Percentiles rank a stretch among this genome's conserved stretches.
phyloP scores from a whole-genome alignment of 2,329 filamentous ascomycete species.

The Blumeria graminis region DNA sequence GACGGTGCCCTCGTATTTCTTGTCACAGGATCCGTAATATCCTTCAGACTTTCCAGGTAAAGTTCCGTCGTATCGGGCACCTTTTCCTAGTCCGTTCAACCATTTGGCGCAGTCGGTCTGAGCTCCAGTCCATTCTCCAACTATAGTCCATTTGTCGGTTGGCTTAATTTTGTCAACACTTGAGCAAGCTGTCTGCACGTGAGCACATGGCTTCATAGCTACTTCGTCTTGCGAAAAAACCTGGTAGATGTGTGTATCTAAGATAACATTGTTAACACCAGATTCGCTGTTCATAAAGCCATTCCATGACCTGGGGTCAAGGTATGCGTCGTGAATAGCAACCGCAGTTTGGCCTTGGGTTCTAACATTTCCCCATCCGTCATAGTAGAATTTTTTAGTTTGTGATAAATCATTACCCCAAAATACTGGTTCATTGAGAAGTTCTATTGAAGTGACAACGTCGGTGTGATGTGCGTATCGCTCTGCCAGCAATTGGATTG shows the following conservation, averaged over 20 bases:
- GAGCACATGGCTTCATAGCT: constrained; percentile 17
- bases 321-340: constrained; percentile 34
- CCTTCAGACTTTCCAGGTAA: constrained; percentile 15
- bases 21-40: constrained; percentile 17
- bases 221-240: constrained; percentile 18
- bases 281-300: constrained; percentile 31
- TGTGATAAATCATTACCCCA: constrained; percentile 16
- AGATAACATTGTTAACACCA: constrained; percentile 16
- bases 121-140: constrained; percentile 21
- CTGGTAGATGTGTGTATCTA: constrained; percentile 22
- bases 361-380: constrained; percentile 25
- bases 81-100: constrained; percentile 31
- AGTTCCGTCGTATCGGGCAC: constrained; percentile 26
- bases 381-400: constrained; percentile 21
- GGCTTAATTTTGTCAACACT: constrained; percentile 15
- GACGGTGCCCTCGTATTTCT: constrained; percentile 23
- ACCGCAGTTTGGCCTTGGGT: constrained; percentile 22
- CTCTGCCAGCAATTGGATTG: constrained; percentile 17
- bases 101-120: constrained; percentile 22
- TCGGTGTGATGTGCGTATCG: constrained; percentile 19
- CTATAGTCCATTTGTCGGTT: constrained; percentile 15
- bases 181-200: constrained; percentile 19
- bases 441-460: constrained; percentile 20
- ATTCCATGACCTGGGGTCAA: constrained; percentile 31
- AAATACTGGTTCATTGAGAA: constrained; percentile 19